These are phyloP conservation scores for Candida sakaeoensis DNA, from an alignment of 805 yeast species.

Conservation along the genomic window DNA sequence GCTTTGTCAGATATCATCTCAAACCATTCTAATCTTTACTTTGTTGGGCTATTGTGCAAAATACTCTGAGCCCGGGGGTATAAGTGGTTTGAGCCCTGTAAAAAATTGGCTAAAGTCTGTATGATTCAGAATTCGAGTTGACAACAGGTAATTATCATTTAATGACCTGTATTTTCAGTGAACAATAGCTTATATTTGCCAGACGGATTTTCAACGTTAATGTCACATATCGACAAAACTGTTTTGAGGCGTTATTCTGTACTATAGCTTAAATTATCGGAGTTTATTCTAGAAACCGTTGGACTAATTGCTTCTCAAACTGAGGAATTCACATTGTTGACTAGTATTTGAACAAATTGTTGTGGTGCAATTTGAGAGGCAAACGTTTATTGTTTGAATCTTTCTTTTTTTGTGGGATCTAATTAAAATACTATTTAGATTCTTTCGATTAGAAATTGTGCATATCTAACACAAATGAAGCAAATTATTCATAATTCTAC, in stretches of 20 bases:
- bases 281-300: no score
- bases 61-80: background rate
- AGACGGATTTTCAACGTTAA: no score
- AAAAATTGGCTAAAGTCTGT: no score
- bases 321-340: no score
- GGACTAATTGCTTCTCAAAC: no score
- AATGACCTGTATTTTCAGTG: no score
- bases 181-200: no score
- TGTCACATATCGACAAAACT: background rate
- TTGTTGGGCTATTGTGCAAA: background rate
- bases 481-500: no score
- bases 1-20: background rate
- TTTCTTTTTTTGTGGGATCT: background rate
- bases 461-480: background rate
- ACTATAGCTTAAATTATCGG: background rate
- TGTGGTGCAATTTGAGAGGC: no score
- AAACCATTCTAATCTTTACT: background rate
- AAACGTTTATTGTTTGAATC: background rate
- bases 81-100: background rate
- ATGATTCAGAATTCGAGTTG: no score
- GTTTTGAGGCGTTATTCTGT: background rate
- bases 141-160: no score
- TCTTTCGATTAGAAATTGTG: background rate
- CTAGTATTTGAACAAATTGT: no score
- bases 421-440: background rate